Conservation (phyloP, 805 yeast genomes). For the Zygoascus tannicola region DNA sequence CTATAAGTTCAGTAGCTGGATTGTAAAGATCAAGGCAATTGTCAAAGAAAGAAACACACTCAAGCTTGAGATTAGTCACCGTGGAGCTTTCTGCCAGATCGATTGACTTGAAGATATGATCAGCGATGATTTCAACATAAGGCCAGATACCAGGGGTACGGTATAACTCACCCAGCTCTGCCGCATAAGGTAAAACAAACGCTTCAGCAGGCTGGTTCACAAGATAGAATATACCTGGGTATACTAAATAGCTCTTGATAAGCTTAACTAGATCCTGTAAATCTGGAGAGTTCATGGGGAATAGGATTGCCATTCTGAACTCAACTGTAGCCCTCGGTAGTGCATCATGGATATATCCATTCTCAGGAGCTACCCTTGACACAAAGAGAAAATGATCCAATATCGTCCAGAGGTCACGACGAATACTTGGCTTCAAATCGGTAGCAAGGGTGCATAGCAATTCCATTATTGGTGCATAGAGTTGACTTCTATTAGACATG, state of each 20-base stretch:
- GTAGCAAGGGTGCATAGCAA: conserved; percentile 49
- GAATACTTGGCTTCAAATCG: conserved; percentile 17
- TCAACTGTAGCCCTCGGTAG: neutral
- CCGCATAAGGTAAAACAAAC: conserved; percentile 49
- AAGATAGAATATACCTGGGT: conserved; percentile 16
- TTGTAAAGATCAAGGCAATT: conserved; percentile 42
- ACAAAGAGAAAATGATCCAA: conserved; percentile 63
- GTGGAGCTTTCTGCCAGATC: conserved; percentile 33
- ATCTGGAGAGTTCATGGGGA: conserved; percentile 35
- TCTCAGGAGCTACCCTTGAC: conserved; percentile 16
- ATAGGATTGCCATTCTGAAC: neutral
- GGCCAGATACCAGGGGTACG: conserved; percentile 70
- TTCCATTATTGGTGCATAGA: conserved; percentile 46
- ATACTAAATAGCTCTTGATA: conserved; percentile 34
- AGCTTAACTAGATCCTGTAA: conserved; percentile 54
- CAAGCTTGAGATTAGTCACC: conserved; percentile 40
- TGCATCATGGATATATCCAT: neutral
- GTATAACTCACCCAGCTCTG: conserved; percentile 49
- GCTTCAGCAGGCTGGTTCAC: conserved; percentile 24
- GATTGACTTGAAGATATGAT: conserved; percentile 43
- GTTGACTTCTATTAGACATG: conserved; percentile 31
- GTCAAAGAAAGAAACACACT: conserved; percentile 45
- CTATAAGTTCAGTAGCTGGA: conserved; percentile 41
- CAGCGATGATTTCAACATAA: conserved; percentile 63
- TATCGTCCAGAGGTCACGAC: conserved; percentile 53